Percentiles rank a stretch among this genome's conserved stretches.
phyloP scores from a whole-genome alignment of 1,284 basidiomycete species.

The Leccinum fuscescens region DNA sequence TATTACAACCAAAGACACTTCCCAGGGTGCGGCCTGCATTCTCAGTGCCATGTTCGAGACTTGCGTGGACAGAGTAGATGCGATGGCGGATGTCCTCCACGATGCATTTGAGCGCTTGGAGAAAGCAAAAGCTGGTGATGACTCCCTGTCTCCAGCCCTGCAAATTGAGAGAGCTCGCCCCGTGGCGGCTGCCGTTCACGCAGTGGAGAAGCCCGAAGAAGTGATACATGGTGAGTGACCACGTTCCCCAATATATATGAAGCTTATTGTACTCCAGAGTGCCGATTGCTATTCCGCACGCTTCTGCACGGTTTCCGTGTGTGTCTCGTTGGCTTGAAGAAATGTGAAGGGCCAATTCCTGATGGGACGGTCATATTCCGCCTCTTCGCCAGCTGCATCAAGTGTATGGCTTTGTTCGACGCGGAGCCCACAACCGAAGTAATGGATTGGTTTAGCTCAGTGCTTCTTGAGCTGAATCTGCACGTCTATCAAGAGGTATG shows the following conservation, averaged over 20 bases:
- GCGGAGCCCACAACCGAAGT: conserved; percentile 80
- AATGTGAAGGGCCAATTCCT: conserved; percentile 74
- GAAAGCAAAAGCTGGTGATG: conserved; percentile 47
- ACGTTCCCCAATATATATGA: not conserved
- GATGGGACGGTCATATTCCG: conserved; percentile 88
- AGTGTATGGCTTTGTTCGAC: conserved; percentile 87
- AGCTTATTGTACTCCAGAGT: conserved; percentile 51
- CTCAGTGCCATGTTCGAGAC: conserved; percentile 80
- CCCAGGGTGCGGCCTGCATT: conserved; percentile 64
- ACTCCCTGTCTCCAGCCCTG: conserved; percentile 44
- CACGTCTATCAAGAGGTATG: conserved; percentile 94
- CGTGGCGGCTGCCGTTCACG: conserved; percentile 70
- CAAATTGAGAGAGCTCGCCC: conserved; percentile 81
- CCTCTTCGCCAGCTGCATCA: conserved; percentile 84
- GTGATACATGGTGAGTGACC: conserved; percentile 60
- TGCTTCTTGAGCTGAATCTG: conserved; percentile 80
- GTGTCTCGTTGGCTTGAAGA: conserved; percentile 76
- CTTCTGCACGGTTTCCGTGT: conserved; percentile 90
- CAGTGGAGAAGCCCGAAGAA: conserved; percentile 75
- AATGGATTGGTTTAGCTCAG: conserved; percentile 82
- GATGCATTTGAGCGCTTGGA: conserved; percentile 52
- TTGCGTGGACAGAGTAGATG: conserved; percentile 84
- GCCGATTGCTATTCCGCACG: conserved; percentile 84
- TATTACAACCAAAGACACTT: conserved; percentile 73
- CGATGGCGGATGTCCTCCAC: conserved; percentile 69